Base-by-base conservation (phyloP, 2,329 filamentous ascomycete genomes). In the Plectosphaerella sp. region DNA sequence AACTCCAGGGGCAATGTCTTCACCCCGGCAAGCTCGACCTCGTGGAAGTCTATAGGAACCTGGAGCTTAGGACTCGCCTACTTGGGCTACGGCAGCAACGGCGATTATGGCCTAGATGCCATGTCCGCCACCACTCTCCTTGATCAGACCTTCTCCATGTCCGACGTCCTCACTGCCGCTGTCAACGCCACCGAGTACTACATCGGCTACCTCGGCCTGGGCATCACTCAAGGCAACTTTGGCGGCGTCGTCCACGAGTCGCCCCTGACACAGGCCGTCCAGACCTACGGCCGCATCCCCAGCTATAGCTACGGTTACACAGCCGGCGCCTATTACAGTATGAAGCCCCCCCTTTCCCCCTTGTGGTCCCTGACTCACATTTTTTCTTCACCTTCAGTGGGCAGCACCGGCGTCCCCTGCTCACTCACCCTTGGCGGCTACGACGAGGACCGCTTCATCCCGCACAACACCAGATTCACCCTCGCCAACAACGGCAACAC, bases 261-360 rank as follows among this genome's bases (percentile, higher is more conserved):
- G 60, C 68, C 80, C 52, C 62, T 85, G 61, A 69, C 79, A 58
- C 67, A 84, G 62, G 69, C 87, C 49, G 79, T 88, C 43, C 78
- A 84, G 61, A 67, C 76, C 11, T 74, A 78, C 52, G 79, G 79
- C 9, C 72, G 70, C 52, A 87, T 91, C 47, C 84, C 87, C 1
- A 90, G 87, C 64, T 76, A 89, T 56, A 88, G 85, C 42, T 91
- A 88, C 63, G 87, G 85, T 49, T 91, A 86, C 64, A 91, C 88
- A 4, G 87, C 87, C 41, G 88, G 88, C 15, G 86, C 86, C n/a
- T 78, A 79, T 55, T 91, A 91, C 62, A 77, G 84, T 85, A 71
- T 65, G 79, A 67, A 50, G 15, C 18, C 24, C 12, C 8, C n/a
- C 18, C 41, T 12, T 7, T 33, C 28, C 8, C 8, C 28, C 4